Conservation (phyloP, 176 grass and related monocot genomes). For the Bonia amplexicaulis region DNA sequence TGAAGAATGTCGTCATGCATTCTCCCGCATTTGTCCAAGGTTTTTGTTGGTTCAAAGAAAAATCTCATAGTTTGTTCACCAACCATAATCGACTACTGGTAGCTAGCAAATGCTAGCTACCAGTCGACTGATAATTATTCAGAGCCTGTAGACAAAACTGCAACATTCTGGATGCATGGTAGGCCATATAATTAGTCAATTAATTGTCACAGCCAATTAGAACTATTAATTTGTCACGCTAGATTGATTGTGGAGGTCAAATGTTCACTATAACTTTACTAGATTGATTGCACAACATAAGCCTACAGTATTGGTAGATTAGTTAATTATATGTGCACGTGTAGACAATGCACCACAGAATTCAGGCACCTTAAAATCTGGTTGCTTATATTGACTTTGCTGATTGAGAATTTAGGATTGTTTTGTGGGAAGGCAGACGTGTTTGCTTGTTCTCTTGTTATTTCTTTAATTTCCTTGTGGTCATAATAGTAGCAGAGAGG, state of each 20-base stretch:
- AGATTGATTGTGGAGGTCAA: constrained; percentile 21
- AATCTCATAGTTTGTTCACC: constrained; percentile 20
- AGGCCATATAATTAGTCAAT: not conserved
- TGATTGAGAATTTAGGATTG: constrained; percentile 39
- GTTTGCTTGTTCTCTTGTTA: constrained; percentile 26
- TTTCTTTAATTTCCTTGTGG: constrained; percentile 4
- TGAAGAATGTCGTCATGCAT: not conserved
- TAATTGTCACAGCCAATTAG: not conserved
- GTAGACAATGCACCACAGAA: constrained; percentile 25
- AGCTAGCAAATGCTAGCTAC: not conserved
- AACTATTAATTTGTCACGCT: constrained; percentile 10
- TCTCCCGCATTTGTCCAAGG: not conserved
- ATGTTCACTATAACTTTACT: not conserved
- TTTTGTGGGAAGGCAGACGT: constrained; percentile 3
- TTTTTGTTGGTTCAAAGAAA: not conserved
- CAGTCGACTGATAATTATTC: not conserved
- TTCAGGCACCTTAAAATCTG: constrained; percentile 30
- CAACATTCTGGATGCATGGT: not conserved
- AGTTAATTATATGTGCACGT: not conserved
- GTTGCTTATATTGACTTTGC: constrained; percentile 41
- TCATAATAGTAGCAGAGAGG: not conserved
- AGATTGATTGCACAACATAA: not conserved
- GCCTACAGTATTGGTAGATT: not conserved
- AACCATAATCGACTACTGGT: constrained; percentile 7
- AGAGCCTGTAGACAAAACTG: not conserved